These are phyloP conservation scores for Chlorophyllum brunneum DNA, from an alignment of 768 basidiomycete species.

Conservation along the genomic window DNA sequence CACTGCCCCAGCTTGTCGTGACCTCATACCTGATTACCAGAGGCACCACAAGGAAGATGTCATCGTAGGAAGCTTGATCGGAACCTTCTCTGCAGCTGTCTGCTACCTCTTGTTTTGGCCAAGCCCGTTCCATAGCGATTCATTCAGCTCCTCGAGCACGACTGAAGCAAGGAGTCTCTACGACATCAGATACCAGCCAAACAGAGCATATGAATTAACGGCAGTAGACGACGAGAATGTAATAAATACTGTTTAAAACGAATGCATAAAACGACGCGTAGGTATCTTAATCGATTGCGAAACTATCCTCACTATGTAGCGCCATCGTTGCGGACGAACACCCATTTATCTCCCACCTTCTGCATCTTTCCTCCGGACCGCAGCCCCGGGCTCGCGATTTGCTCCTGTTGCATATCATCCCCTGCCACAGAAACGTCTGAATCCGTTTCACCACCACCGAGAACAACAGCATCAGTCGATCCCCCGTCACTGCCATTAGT, in stretches of 20 bases:
- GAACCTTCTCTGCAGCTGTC: conserved; percentile 42
- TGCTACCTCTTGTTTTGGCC: conserved; percentile 66
- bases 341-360: conserved; percentile 68
- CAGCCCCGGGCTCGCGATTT: conserved; percentile 8
- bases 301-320: conserved; percentile 21
- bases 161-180: conserved; percentile 44
- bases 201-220: conserved; percentile 45
- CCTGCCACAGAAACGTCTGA: conserved; percentile 14
- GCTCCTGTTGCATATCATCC: conserved; percentile 7
- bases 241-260: conserved; percentile 31
- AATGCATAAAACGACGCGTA: conserved; percentile 19
- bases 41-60: conserved; percentile 70
- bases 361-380: conserved; percentile 53
- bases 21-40: conserved; percentile 27
- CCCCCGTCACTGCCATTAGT: conserved; percentile 24
- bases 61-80: conserved; percentile 58
- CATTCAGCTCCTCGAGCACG: conserved; percentile 26
- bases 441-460: conserved; percentile 43
- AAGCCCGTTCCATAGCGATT: conserved; percentile 46
- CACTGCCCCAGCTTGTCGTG: background rate
- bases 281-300: conserved; percentile 12
- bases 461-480: conserved; percentile 54
- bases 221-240: conserved; percentile 37
- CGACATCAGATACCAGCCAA: conserved; percentile 18
- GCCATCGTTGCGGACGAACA: conserved; percentile 51